Conservation (phyloP, 2,329 filamentous ascomycete species). For the Teratosphaeria destructans region DNA sequence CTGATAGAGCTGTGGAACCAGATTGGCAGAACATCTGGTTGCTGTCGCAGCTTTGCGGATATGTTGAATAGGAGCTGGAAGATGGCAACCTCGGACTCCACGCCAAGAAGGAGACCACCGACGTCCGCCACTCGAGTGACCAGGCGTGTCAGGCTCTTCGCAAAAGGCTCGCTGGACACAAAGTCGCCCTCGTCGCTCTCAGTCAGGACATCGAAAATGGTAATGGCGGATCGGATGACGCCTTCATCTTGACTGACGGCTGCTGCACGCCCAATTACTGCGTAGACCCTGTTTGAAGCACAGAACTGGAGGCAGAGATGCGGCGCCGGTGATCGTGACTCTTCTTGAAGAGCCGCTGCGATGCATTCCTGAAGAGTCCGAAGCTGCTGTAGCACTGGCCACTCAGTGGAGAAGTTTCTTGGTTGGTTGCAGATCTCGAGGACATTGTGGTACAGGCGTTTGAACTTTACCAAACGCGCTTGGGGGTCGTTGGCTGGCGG, state of each 20-base stretch:
- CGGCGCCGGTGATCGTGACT: slow-evolving; percentile 75
- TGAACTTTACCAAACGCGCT: slow-evolving; percentile 52
- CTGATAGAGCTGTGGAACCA: slow-evolving; percentile 63
- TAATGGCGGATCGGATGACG: slow-evolving; percentile 73
- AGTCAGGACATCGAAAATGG: slow-evolving; percentile 82
- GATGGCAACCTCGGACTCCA: slow-evolving; percentile 76
- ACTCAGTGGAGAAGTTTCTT: slow-evolving; percentile 41
- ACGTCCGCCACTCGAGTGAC: slow-evolving; percentile 67
- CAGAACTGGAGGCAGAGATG: slow-evolving; percentile 88
- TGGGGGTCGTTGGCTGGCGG: slow-evolving; percentile 42
- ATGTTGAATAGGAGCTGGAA: slow-evolving; percentile 94
- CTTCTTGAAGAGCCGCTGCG: slow-evolving; percentile 67
- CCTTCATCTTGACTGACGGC: slow-evolving; percentile 74
- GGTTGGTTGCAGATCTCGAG: slow-evolving; percentile 53
- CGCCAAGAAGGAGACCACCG: slow-evolving; percentile 61
- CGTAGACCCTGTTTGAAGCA: slow-evolving; percentile 77
- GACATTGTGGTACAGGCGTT: slow-evolving; percentile 49
- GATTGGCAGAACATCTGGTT: slow-evolving; percentile 73
- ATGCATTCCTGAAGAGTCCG: slow-evolving; percentile 46
- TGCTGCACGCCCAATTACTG: slow-evolving; percentile 80
- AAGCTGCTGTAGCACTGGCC: slow-evolving; percentile 40
- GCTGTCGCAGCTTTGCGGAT: slow-evolving; percentile 85
- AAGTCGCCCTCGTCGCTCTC: slow-evolving; percentile 96
- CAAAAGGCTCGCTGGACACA: slow-evolving; percentile 75
- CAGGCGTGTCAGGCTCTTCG: slow-evolving; percentile 76